Conservation (phyloP, 805 yeast species). For the Pichia exigua region DNA sequence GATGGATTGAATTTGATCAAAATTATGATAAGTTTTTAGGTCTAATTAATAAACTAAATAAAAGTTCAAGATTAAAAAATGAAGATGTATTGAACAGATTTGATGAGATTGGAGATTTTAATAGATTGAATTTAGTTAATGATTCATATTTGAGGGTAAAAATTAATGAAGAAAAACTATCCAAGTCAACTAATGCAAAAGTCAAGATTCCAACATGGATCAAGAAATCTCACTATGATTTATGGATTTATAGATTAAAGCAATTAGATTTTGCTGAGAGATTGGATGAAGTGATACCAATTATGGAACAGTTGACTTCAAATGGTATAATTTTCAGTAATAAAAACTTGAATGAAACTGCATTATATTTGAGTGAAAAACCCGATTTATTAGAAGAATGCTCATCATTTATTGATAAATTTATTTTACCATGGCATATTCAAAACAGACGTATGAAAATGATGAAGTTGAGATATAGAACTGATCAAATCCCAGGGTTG, state of each 20-base stretch:
- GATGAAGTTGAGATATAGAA: constrained; percentile 10
- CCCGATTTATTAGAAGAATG: constrained; percentile 16
- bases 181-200: constrained; percentile 1
- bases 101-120: constrained; percentile 2
- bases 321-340: constrained; percentile 25
- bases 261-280: constrained; percentile 23
- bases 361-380: constrained; percentile 17
- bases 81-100: neutral
- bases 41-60: constrained; percentile 13
- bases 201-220: constrained; percentile 19
- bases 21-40: constrained; percentile 20
- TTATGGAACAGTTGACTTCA: constrained; percentile 13
- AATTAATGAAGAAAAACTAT: constrained; percentile 13
- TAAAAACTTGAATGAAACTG: constrained; percentile 23
- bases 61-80: constrained; percentile 11
- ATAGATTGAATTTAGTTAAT: constrained; percentile 4
- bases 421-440: constrained; percentile 21
- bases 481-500: constrained; percentile 8
- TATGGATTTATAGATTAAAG: constrained; percentile 26
- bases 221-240: constrained; percentile 19
- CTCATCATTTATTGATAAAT: constrained; percentile 22
- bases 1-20: constrained; percentile 28
- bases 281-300: constrained; percentile 12
- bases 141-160: constrained; percentile 2
- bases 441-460: constrained; percentile 3